Conservation (phyloP, 345 rosid genomes). For the Citrus hindsii region DNA sequence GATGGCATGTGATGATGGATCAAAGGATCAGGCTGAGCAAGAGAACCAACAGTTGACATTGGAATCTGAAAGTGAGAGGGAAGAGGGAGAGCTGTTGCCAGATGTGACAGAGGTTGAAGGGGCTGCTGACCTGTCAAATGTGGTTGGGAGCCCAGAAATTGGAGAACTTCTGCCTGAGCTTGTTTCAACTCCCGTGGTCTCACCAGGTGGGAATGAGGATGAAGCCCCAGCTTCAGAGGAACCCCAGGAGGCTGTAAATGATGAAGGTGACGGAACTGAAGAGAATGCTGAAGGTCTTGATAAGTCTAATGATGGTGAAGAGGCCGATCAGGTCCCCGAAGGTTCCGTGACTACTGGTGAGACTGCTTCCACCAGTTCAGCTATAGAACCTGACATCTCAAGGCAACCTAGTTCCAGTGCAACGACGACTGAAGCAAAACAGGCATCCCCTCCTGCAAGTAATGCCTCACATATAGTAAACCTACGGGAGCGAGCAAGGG, state of each 20-base stretch:
- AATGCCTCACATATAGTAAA: conserved; percentile 43
- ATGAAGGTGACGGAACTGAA: conserved; percentile 53
- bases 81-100: conserved; percentile 79
- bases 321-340: conserved; percentile 33
- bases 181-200: conserved; percentile 45
- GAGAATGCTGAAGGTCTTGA: conserved; percentile 52
- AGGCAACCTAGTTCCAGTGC: conserved; percentile 29
- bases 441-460: conserved; percentile 41
- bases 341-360: conserved; percentile 18
- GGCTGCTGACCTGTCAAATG: conserved; percentile 32
- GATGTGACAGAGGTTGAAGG: conserved; percentile 66
- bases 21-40: conserved; percentile 45
- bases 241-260: conserved; percentile 42
- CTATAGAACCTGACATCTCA: conserved; percentile 25
- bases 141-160: conserved; percentile 47
- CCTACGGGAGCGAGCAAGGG: conserved; percentile 54
- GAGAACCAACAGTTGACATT: conserved; percentile 41
- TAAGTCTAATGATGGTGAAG: conserved; percentile 44
- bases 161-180: conserved; percentile 52
- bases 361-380: conserved; percentile 21
- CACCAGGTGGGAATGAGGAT: conserved; percentile 61
- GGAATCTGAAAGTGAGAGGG: conserved; percentile 67
- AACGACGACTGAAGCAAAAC: conserved; percentile 44
- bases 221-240: conserved; percentile 27
- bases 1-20: conserved; percentile 37